A percentile compares a stretch with the other conserved stretches of the same genome.
These are phyloP conservation scores for Fusarium buharicum DNA, from an alignment of 2,329 filamentous ascomycete genomes.

Conservation along the genomic window DNA sequence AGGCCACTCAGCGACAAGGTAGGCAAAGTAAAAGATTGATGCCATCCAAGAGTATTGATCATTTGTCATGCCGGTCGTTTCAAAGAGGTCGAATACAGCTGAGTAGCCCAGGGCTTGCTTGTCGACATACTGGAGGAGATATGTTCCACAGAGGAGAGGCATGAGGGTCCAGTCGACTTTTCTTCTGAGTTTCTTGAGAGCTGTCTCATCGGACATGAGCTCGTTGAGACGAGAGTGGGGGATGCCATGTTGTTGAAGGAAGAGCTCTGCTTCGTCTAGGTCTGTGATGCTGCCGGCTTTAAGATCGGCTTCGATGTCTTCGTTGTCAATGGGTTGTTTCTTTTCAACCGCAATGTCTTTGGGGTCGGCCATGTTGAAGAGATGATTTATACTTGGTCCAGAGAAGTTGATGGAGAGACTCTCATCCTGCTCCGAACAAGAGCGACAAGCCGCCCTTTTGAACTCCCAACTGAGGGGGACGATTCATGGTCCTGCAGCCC, in stretches of 20 bases:
- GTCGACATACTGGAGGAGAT: conserved; percentile 65
- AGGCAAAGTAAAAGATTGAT: conserved; percentile 65
- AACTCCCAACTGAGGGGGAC: conserved; percentile 15
- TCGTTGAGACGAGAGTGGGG: conserved; percentile 37
- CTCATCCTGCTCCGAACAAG: conserved; percentile 1
- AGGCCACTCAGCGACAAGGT: conserved; percentile 56
- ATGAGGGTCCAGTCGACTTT: conserved; percentile 63
- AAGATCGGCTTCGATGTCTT: conserved; percentile 43
- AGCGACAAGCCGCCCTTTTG: conserved; percentile 30
- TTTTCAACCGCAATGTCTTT: conserved; percentile 40
- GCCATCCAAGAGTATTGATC: conserved; percentile 65
- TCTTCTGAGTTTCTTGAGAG: conserved; percentile 46
- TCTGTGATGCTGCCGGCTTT: conserved; percentile 38
- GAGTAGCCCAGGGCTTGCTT: conserved; percentile 65
- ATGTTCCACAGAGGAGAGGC: conserved; percentile 62
- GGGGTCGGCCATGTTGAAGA: conserved; percentile 28
- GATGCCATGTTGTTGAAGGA: conserved; percentile 44
- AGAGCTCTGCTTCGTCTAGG: conserved; percentile 45
- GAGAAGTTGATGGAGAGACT: background rate
- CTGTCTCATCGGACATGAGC: conserved; percentile 41
- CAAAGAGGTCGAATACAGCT: conserved; percentile 66
- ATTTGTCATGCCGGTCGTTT: conserved; percentile 58
- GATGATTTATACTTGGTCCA: background rate
- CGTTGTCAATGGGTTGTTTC: conserved; percentile 34
- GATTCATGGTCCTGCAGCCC: conserved; percentile 27